Conservation (phyloP, 768 basidiomycete species). For the Crassisporium funariophilum region DNA sequence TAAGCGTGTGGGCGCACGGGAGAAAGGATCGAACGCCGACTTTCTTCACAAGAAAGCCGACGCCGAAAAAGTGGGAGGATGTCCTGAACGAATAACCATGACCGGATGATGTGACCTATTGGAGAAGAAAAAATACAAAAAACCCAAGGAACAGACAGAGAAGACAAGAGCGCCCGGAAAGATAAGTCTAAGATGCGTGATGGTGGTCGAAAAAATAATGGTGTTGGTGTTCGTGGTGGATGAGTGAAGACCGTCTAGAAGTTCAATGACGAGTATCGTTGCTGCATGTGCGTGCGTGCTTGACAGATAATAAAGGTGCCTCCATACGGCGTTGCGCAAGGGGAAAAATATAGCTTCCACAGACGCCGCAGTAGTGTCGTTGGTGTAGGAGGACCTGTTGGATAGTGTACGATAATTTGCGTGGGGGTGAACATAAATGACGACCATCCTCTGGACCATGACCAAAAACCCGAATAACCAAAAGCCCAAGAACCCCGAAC, state of each 20-base stretch:
- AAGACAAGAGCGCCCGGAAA: neutral
- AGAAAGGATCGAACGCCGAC: neutral
- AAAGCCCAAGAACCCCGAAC: neutral
- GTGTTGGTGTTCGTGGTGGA: neutral
- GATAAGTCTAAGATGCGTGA: neutral
- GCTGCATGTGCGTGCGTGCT: neutral
- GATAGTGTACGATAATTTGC: neutral
- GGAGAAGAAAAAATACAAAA: neutral
- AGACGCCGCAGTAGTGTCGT: constrained; percentile 9
- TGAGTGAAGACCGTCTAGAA: neutral
- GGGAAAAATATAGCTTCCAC: constrained; percentile 25
- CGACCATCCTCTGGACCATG: no score
- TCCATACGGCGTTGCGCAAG: constrained; percentile 13
- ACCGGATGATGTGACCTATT: neutral
- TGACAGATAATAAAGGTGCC: neutral
- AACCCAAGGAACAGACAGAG: neutral
- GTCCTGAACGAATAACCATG: neutral
- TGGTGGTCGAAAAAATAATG: neutral
- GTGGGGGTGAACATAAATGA: no score
- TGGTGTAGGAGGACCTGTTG: neutral
- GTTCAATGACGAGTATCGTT: neutral
- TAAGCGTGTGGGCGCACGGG: no score
- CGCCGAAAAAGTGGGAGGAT: neutral
- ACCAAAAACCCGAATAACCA: neutral
- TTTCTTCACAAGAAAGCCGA: neutral